Conservation (phyloP, 2,329 filamentous ascomycete genomes). For the Alternaria brassicicola region DNA sequence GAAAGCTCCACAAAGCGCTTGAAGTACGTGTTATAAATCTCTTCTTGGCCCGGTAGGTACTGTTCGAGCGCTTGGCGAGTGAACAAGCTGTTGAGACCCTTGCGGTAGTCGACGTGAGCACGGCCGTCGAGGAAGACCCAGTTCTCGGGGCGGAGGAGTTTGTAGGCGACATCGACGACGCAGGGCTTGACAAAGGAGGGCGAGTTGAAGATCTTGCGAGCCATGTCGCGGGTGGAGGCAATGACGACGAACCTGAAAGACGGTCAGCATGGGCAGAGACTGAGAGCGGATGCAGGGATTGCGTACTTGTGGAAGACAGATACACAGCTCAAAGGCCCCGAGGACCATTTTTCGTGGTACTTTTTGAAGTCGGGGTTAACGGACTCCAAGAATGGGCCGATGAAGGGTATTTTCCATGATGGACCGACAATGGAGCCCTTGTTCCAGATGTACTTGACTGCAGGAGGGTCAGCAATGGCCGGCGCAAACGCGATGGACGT, state of each 20-base stretch:
- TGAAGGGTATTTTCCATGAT: slow-evolving; percentile 57
- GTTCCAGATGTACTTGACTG: slow-evolving; percentile 55
- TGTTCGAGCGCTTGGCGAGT: slow-evolving; percentile 84
- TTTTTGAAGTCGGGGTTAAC: slow-evolving; percentile 89
- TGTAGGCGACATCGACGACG: slow-evolving; percentile 91
- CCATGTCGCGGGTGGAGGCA: slow-evolving; percentile 91
- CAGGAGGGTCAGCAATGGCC: slow-evolving; percentile 52
- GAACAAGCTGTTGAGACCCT: slow-evolving; percentile 93
- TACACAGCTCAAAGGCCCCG: slow-evolving; percentile 91
- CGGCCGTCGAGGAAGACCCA: slow-evolving; percentile 98
- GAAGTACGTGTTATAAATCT: slow-evolving; percentile 89
- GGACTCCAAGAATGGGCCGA: slow-evolving; percentile 94
- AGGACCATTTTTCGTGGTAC: slow-evolving; percentile 91
- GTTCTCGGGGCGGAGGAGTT: slow-evolving; percentile 88
- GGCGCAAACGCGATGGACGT: neutral
- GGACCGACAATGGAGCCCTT: slow-evolving; percentile 57
- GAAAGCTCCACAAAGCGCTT: slow-evolving; percentile 77
- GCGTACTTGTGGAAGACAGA: slow-evolving; percentile 97
- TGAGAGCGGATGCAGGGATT: neutral
- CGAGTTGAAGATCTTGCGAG: slow-evolving; percentile 96
- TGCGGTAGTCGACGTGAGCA: slow-evolving; percentile 94
- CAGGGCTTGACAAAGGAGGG: slow-evolving; percentile 92
- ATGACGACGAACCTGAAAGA: slow-evolving; percentile 86
- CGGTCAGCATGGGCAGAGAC: slow-evolving; percentile 19
- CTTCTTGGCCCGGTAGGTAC: slow-evolving; percentile 91